These are phyloP conservation scores for Detonula confervacea DNA, from an alignment of 352 stramenopile genomes.

Conservation along the genomic window DNA sequence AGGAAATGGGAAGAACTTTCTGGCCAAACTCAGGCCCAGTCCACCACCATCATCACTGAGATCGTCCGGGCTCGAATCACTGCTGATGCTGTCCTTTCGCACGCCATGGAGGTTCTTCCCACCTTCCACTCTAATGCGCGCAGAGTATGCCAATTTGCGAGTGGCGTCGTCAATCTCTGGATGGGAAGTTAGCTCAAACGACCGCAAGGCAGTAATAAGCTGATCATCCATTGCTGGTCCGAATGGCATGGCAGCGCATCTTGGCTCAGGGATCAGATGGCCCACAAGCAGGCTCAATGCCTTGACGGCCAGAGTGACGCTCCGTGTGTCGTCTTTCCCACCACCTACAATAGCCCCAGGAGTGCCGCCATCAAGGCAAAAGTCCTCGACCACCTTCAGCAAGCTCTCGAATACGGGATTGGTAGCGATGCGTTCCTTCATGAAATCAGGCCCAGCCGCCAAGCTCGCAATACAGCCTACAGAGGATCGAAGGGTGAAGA, in stretches of 20 bases:
- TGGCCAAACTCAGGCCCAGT: constrained; percentile 45
- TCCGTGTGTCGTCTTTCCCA: constrained; percentile 76
- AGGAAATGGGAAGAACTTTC: constrained; percentile 50
- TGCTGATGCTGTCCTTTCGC: constrained; percentile 42
- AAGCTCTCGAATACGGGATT: constrained; percentile 82
- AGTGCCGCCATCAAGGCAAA: constrained; percentile 83
- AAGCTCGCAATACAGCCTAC: constrained; percentile 83
- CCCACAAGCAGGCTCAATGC: constrained; percentile 69
- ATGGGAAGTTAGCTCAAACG: constrained; percentile 70
- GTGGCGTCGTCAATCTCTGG: constrained; percentile 69
- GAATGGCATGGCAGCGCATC: constrained; percentile 75
- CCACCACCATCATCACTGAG: constrained; percentile 51
- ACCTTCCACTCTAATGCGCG: constrained; percentile 55
- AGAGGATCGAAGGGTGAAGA: constrained; percentile 83
- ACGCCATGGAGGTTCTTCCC: constrained; percentile 43
- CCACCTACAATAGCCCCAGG: constrained; percentile 84
- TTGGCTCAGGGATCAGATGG: constrained; percentile 80
- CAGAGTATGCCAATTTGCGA: constrained; percentile 66
- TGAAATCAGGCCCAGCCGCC: constrained; percentile 82
- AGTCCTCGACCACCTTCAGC: constrained; percentile 77
- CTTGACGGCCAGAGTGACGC: constrained; percentile 74
- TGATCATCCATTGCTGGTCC: constrained; percentile 78
- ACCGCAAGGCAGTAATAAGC: constrained; percentile 67
- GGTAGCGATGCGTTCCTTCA: constrained; percentile 86
- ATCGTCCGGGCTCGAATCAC: constrained; percentile 40